Evolutionary conservation across 805 yeast genomes (phyloP), one percentile per base, ranked within the genome.

Genomic region (Citeromyces matritensis): DNA sequence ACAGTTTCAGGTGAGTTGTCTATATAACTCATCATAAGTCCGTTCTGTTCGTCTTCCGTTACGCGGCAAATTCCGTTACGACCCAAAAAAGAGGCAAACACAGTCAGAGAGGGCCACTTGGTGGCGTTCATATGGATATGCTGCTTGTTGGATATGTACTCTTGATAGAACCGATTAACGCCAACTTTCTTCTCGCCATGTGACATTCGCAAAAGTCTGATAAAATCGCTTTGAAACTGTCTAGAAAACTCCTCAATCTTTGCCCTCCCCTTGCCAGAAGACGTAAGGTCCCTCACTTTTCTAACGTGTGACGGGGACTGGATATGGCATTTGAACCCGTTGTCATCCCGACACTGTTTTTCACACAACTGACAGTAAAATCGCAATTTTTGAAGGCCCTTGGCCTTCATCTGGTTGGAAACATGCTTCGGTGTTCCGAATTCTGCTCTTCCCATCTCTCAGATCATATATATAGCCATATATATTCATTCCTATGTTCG

Each of bases 61-160:
- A 82, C 76, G 15, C 56, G 51, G 15, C 83, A 68, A 3, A 65
- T 47, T 0, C 82, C 81, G 12, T 60, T 55, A 9, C 60, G 55
- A 2, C 73, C 76, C 39, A 86, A 52, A 39, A 69, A 56, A 36
- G 68, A 64, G 13, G 83, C 63, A 45, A 88, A 83, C 26, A 69
- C 65, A 0, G 84, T 67, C 30, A 91, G 53, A 2, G 79, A 67
- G 3, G 63, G 50, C 83, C 93, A 91, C 36, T 63, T 63, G 1
- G 98, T 91, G 2, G 96, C 74, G 42, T 84, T 85, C 77, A 91
- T 71, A 51, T 88, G 98, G 8, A 85, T 58, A 51, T 91, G 97
- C 35, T 81, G 71, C 43, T 71, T 71, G 48, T 88, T 82, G 37
- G 68, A 65, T 35, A 91, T 88, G 45, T 78, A 78, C 47, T 86